Conservation (phyloP, 2,329 filamentous ascomycete genomes). For the Byssochlamys sp. region DNA sequence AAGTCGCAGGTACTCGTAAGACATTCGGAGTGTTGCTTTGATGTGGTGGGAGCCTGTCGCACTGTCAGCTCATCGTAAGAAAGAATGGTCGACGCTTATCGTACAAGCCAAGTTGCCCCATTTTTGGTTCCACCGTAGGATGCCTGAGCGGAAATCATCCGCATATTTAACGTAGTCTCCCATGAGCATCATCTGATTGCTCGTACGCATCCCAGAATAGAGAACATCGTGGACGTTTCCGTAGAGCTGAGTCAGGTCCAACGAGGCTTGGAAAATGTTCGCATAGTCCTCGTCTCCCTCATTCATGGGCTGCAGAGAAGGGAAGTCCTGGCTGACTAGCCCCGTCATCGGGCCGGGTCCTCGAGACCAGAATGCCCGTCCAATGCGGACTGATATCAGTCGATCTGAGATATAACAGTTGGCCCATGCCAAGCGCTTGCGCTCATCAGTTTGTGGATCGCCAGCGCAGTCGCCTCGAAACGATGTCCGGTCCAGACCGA, state of each 20-base stretch:
- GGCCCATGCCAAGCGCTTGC: conserved; percentile 60
- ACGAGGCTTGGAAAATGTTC: conserved; percentile 59
- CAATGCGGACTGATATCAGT: conserved; percentile 60
- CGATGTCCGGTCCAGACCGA: conserved; percentile 59
- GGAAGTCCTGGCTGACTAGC: conserved; percentile 57
- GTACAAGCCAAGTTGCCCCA: conserved; percentile 58
- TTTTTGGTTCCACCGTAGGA: conserved; percentile 60
- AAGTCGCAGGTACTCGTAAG: conserved; percentile 62
- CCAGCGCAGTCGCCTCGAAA: conserved; percentile 52
- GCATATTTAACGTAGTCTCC: conserved; percentile 67
- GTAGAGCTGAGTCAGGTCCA: conserved; percentile 63
- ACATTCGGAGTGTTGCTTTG: conserved; percentile 58
- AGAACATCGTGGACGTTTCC: conserved; percentile 65
- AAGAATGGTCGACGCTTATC: conserved; percentile 10
- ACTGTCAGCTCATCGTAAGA: conserved; percentile 8
- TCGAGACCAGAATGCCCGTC: conserved; percentile 64
- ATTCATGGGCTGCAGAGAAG: conserved; percentile 50
- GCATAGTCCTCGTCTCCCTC: conserved; percentile 58
- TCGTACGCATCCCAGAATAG: conserved; percentile 61
- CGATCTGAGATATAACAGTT: conserved; percentile 59
- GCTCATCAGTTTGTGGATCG: conserved; percentile 51
- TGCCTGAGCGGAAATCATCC: conserved; percentile 60
- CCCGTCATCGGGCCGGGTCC: conserved; percentile 59
- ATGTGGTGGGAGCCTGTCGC: conserved; percentile 51
- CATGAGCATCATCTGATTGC: conserved; percentile 59